phyloP scores from a whole-genome alignment of 2,329 filamentous ascomycete species.

The Monilinia aucupariae region DNA sequence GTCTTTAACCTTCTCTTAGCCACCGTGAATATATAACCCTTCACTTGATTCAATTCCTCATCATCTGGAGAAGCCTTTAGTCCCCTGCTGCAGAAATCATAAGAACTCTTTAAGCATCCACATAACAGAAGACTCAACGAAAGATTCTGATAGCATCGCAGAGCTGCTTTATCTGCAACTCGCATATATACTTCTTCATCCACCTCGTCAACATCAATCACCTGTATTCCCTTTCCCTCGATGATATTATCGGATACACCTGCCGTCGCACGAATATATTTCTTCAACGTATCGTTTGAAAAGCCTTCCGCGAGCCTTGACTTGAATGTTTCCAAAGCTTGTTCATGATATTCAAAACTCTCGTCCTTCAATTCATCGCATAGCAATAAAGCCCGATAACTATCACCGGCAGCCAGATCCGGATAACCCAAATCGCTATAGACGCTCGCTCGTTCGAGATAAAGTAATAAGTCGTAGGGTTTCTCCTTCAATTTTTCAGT shows the following conservation, averaged over 20 bases:
- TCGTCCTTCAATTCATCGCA: conserved; percentile 76
- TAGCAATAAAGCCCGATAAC: conserved; percentile 83
- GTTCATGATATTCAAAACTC: conserved; percentile 75
- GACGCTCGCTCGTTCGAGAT: conserved; percentile 63
- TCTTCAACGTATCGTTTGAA: conserved; percentile 41
- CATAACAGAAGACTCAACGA: conserved; percentile 55
- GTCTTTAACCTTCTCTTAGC: conserved; percentile 44
- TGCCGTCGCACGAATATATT: conserved; percentile 13
- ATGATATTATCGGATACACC: conserved; percentile 22
- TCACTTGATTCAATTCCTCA: conserved; percentile 49
- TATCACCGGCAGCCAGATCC: conserved; percentile 83
- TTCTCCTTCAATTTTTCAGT: conserved; percentile 49
- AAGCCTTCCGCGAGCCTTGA: conserved; percentile 26
- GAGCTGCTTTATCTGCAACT: conserved; percentile 47
- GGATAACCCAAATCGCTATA: conserved; percentile 76
- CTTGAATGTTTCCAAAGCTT: conserved; percentile 45
- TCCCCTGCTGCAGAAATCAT: conserved; percentile 59
- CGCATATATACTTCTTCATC: conserved; percentile 37
- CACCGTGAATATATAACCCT: conserved; percentile 49
- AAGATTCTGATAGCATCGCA: conserved; percentile 55
- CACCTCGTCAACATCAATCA: conserved; percentile 34
- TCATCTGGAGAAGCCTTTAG: conserved; percentile 51
- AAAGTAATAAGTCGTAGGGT: conserved; percentile 59
- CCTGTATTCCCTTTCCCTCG: conserved; percentile 16
- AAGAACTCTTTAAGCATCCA: conserved; percentile 63